Evolutionary conservation across 768 basidiomycete genomes (phyloP).

Genomic region (Leccinum subgranulosum): DNA sequence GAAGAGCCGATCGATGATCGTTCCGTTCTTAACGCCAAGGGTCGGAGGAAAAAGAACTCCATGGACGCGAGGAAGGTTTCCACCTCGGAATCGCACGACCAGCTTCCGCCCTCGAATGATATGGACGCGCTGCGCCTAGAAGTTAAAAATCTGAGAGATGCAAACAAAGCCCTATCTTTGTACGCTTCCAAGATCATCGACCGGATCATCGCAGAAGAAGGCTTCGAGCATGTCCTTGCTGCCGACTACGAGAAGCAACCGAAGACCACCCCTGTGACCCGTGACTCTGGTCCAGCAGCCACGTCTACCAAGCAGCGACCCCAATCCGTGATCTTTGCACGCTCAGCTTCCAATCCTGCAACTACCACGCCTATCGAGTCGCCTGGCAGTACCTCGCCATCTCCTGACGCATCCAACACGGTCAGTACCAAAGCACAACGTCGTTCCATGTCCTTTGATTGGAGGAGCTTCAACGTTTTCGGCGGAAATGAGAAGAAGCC

Average conservation of each 20-base stretch:
- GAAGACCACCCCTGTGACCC: slow-evolving; percentile 39
- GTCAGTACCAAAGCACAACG: slow-evolving; percentile 48
- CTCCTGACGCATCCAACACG: slow-evolving; percentile 23
- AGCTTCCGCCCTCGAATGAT: slow-evolving; percentile 48
- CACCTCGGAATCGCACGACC: slow-evolving; percentile 40
- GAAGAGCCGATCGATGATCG: slow-evolving; percentile 53
- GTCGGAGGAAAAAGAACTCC: slow-evolving; percentile 40
- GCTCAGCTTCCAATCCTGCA: slow-evolving; percentile 35
- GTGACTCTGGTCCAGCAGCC: slow-evolving; percentile 13
- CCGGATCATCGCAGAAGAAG: slow-evolving; percentile 93
- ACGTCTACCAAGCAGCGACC: slow-evolving; percentile 48
- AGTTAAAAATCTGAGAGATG: slow-evolving; percentile 90
- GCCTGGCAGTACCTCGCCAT: slow-evolving; percentile 21
- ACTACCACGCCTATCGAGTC: slow-evolving; percentile 31
- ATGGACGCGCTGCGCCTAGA: slow-evolving; percentile 77
- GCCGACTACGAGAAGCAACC: slow-evolving; percentile 75
- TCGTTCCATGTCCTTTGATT: slow-evolving; percentile 81
- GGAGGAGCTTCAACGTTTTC: slow-evolving; percentile 76
- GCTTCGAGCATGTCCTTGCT: slow-evolving; percentile 96
- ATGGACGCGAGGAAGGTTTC: slow-evolving; percentile 33
- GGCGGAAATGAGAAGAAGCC: slow-evolving; percentile 58
- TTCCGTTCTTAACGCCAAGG: slow-evolving; percentile 41
- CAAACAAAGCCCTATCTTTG: slow-evolving; percentile 91
- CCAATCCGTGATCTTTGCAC: slow-evolving; percentile 55
- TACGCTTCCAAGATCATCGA: slow-evolving; percentile 99